phyloP scores from a whole-genome alignment of 352 stramenopile genomes.

The Thalassiosira livingstoniorum region DNA sequence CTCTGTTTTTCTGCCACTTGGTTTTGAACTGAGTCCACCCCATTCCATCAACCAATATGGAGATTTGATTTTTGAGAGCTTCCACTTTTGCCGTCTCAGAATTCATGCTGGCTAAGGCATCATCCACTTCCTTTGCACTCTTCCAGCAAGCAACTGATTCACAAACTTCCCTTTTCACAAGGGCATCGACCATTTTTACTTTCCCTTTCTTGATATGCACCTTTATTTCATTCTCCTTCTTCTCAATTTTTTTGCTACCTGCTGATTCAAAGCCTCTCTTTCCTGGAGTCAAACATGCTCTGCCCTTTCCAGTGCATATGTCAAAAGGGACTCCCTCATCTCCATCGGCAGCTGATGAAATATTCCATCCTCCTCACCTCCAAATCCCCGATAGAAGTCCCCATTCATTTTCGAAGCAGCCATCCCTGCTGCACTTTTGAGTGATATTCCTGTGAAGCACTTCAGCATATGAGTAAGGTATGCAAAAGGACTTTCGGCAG shows the following conservation, averaged over 20 bases:
- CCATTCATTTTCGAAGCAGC: background rate
- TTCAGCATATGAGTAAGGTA: slow-evolving; percentile 1
- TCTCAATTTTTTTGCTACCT: background rate
- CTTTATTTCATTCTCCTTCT: background rate
- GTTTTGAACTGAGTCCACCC: too few species aligned
- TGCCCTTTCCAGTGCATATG: background rate
- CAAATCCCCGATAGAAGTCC: background rate
- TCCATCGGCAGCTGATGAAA: background rate
- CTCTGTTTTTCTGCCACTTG: too few species aligned
- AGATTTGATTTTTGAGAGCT: background rate
- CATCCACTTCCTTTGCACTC: background rate
- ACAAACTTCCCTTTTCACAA: background rate
- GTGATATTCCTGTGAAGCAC: background rate
- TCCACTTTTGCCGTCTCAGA: too few species aligned
- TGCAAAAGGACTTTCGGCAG: slow-evolving; percentile 10
- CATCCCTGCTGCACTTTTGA: slow-evolving; percentile 4
- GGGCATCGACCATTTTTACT: background rate
- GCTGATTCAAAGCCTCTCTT: background rate
- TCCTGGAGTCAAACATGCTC: background rate
- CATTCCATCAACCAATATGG: background rate
- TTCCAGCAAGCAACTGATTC: background rate
- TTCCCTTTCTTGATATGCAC: background rate
- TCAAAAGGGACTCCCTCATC: background rate
- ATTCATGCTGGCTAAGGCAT: background rate
- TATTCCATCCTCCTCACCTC: background rate